Evolutionary conservation across 2,329 filamentous ascomycete species (phyloP).

Genomic region (Leptosphaerulina australis): DNA sequence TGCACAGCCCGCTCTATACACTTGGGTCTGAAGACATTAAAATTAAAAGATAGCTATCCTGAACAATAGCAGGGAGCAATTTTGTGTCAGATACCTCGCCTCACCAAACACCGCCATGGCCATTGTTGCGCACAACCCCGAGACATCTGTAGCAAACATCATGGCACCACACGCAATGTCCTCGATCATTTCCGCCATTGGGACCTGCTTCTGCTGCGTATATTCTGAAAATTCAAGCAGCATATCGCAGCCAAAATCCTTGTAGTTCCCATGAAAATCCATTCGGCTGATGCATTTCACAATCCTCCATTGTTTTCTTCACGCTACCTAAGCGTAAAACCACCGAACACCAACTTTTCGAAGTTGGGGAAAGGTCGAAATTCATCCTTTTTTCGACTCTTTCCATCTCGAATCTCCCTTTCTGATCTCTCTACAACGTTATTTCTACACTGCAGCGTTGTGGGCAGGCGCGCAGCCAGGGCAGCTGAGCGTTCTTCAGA

Average conservation of each 20-base stretch:
- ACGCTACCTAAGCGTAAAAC: background rate
- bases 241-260: conserved; percentile 54
- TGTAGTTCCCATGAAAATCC: conserved; percentile 56
- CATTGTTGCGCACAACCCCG: conserved; percentile 56
- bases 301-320: conserved; percentile 43
- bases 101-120: conserved; percentile 54
- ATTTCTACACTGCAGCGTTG: no score
- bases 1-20: conserved; percentile 53
- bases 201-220: conserved; percentile 25
- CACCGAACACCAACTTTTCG: no score
- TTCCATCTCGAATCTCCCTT: no score
- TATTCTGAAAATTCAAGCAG: conserved; percentile 33
- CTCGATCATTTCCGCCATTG: conserved; percentile 43
- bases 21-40: conserved; percentile 41
- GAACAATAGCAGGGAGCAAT: conserved; percentile 53
- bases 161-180: conserved; percentile 49
- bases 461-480: no score
- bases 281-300: conserved; percentile 59
- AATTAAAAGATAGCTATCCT: conserved; percentile 54
- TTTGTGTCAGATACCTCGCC: conserved; percentile 58
- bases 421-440: no score
- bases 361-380: no score
- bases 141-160: conserved; percentile 41
- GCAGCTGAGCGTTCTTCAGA: no score
- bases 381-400: no score